Percentiles rank a stretch among this genome's conserved stretches.
Conservation (phyloP, 2,329 filamentous ascomycete genomes). For the Emergomyces orientalis region DNA sequence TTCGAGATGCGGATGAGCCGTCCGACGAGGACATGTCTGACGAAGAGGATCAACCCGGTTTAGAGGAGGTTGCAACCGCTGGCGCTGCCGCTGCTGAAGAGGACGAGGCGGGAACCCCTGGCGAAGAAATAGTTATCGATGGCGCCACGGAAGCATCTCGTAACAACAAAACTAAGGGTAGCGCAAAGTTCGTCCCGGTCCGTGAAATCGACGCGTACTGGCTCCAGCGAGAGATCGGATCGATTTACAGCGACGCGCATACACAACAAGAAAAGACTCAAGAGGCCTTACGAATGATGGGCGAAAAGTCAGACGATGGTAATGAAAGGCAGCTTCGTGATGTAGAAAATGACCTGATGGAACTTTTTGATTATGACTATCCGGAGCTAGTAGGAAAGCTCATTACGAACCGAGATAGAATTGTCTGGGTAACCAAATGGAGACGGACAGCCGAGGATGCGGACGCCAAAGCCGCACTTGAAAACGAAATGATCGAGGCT, state of each 20-base stretch:
- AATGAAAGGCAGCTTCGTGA: conserved; percentile 81
- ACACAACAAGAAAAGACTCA: conserved; percentile 87
- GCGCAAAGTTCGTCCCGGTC: conserved; percentile 57
- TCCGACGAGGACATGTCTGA: conserved; percentile 67
- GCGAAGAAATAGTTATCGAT: conserved; percentile 76
- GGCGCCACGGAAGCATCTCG: conserved; percentile 43
- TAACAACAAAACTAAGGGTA: conserved; percentile 38
- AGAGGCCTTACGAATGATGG: conserved; percentile 71
- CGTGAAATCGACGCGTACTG: conserved; percentile 96
- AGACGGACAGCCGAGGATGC: conserved; percentile 72
- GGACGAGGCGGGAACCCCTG: conserved; percentile 38
- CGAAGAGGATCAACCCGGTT: conserved; percentile 49
- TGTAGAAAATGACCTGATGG: conserved; percentile 97
- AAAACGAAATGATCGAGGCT: conserved; percentile 84
- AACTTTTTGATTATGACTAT: conserved; percentile 94
- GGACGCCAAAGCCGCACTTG: conserved; percentile 61
- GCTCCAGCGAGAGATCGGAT: conserved; percentile 86
- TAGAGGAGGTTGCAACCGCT: conserved; percentile 42
- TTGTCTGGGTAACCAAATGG: conserved; percentile 89
- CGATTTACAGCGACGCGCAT: conserved; percentile 82
- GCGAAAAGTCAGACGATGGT: conserved; percentile 61
- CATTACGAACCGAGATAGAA: conserved; percentile 83
- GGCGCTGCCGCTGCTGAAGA: conserved; percentile 29
- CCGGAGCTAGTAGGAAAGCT: conserved; percentile 86
- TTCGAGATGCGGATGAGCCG: conserved; percentile 68